Percentiles rank a stretch among this genome's conserved stretches.
phyloP scores from a whole-genome alignment of 495 filamentous ascomycete genomes.

The Podospora tetraspora region DNA sequence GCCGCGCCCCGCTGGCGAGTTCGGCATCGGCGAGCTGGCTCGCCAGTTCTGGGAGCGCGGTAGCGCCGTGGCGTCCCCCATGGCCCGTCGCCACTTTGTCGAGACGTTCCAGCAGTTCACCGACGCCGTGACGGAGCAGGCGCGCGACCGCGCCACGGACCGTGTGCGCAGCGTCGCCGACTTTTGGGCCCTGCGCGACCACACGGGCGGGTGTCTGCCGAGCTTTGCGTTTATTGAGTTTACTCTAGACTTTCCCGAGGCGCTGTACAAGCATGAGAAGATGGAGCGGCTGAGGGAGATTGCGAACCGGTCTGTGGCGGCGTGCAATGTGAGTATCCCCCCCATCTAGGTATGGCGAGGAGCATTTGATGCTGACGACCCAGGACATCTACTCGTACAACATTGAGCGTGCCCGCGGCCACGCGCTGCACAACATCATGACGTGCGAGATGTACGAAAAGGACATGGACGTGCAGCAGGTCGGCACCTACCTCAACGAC shows the following conservation, averaged over 20 bases:
- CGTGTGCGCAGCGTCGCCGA: no score
- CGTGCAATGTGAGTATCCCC: background rate
- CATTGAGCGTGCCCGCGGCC: constrained; percentile 13
- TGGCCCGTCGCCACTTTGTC: constrained; percentile 6
- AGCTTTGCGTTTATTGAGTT: background rate
- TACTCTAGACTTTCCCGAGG: background rate
- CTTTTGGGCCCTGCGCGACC: background rate
- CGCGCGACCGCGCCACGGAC: background rate
- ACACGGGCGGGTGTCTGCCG: constrained; percentile 1
- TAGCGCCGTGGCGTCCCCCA: constrained; percentile 2
- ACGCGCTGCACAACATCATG: constrained; percentile 15
- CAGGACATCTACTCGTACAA: constrained; percentile 15
- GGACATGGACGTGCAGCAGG: constrained; percentile 1
- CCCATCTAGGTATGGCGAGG: no score
- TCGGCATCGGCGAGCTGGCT: constrained; percentile 7
- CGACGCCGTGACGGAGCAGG: constrained; percentile 2
- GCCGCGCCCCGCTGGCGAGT: constrained; percentile 8
- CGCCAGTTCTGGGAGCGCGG: constrained; percentile 10
- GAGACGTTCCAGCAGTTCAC: constrained; percentile 9
- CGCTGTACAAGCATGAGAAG: constrained; percentile 4
- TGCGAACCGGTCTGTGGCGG: background rate
- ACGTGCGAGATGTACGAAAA: constrained; percentile 11
- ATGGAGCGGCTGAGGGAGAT: constrained; percentile 8
- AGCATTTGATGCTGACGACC: no score
- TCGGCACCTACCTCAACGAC: constrained; percentile 3